Evolutionary conservation across 345 rosid species (phyloP), one percentile per base, ranked within the genome.

Genomic region (Ricinus communis): DNA sequence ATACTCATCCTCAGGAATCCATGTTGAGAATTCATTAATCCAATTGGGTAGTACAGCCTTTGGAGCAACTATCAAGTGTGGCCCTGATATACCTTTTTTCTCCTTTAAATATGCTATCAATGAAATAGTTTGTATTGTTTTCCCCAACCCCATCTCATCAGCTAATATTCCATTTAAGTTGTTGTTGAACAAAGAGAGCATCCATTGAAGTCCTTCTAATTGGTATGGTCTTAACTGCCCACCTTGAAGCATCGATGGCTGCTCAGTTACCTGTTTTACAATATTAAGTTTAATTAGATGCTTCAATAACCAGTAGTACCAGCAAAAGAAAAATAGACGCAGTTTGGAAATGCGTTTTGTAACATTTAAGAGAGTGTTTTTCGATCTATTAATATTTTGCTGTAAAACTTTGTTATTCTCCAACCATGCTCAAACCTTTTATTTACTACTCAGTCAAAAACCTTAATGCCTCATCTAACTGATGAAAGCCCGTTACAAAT

Each of bases 121-220:
- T 7, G 99, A 86, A 67, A 96, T 96, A 36, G 99, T 96, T 79
- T 96, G 99, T 70, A 96, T 96, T 56, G 99, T 93, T 80, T 96
- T 96, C 40, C 99, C 99, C 82, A 96, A 74, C 50, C 99, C 99
- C 99, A 96, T 96, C 87, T 96, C 99, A 80, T 96, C 99, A 62
- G 99, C 99, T 84, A 96, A 85, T 76, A 96, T 93, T 56, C 99
- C 99, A 78, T 96, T 96, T 49, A 96, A 87, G 79, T 93, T 89
- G 89, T 96, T 96, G 80, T 96, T 96, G 80, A 86, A 96, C 78
- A 96, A 82, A 65, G 99, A 96, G 41, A 96, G 80, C 99, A 96
- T 96, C 99, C 99, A 93, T 33, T 96, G 99, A 69, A 96, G 99
- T 60, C 99, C 99, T 85, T 96, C 99, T 69, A 96, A 22, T 71